Base-by-base conservation (phyloP, 805 yeast species). In the Metschnikowia cubensis region DNA sequence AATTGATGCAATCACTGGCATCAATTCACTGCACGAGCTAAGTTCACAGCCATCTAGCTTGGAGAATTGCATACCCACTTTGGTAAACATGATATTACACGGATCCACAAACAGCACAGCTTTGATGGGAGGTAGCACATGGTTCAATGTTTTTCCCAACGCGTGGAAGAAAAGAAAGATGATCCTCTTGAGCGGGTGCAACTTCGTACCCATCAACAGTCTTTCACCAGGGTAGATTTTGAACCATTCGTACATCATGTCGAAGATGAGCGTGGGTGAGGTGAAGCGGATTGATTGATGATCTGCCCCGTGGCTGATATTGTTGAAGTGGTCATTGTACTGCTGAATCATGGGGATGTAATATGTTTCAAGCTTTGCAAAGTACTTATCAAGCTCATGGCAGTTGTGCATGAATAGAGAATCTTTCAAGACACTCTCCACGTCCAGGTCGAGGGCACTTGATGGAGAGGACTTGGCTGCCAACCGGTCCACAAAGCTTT, bases 161-260 rank as follows among this genome's bases (percentile, higher is more conserved):
- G 73, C 71, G 25, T 55, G 59, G 54, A 56, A 72, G 42, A 71
- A 70, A 35, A 72, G 59, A 49, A 66, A 67, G 43, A 71, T 62
- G 3, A 67, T 62, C 47, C 66, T 66, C 44, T 66, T 67, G 15
- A 68, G 54, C 0, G 75, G 70, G 29, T 62, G 52, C 38, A 60
- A 54, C 2, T 52, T 50, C 10, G 65, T 51, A 1, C 71, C 68
- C 48, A 66, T 52, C 6, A 72, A 58, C 46, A 62, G 49, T 10
- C 64, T 60, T 21, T 68, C 68, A 35, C 69, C 65, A 2, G 76
- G 75, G 45, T 64, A 61, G 42, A 65, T 59, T 33, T 59, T 64
- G 49, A 68, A 66, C 74, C 76, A 73, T 31, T 62, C 61, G n/a
- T 60, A 65, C 17, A 68, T 41, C 45, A 73, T 47, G 25, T 72